These are phyloP conservation scores for Globisporangium paroecandrum DNA, from an alignment of 352 stramenopile genomes.

Conservation along the genomic window DNA sequence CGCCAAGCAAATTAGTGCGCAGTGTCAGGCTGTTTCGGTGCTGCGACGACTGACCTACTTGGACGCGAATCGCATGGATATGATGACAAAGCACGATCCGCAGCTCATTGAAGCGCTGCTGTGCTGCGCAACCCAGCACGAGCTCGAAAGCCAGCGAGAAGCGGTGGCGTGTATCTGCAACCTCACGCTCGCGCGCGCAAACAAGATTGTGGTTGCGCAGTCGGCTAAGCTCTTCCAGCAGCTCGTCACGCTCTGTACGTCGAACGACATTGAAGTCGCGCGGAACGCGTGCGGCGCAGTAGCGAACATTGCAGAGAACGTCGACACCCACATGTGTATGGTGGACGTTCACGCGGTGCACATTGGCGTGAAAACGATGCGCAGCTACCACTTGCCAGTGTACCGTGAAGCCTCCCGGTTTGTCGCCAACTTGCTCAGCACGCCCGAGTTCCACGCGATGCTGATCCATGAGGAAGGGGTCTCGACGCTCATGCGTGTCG, in stretches of 20 bases:
- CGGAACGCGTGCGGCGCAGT: constrained; percentile 89
- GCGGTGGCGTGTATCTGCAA: constrained; percentile 86
- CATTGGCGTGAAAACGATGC: constrained; percentile 84
- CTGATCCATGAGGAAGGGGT: constrained; percentile 88
- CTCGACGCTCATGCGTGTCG: constrained; percentile 77
- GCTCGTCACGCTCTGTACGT: constrained; percentile 74
- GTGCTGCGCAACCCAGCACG: constrained; percentile 33
- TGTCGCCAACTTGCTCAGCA: constrained; percentile 89
- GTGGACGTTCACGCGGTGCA: constrained; percentile 87
- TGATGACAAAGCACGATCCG: constrained; percentile 59
- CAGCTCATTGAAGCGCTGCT: constrained; percentile 55
- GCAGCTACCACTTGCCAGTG: constrained; percentile 84
- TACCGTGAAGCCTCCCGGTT: constrained; percentile 91
- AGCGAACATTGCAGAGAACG: constrained; percentile 93
- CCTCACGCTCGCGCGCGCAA: constrained; percentile 72
- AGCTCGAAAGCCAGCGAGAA: constrained; percentile 90
- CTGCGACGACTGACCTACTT: constrained; percentile 84
- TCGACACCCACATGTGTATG: constrained; percentile 81
- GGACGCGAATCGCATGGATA: constrained; percentile 80
- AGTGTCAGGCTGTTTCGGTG: constrained; percentile 90
- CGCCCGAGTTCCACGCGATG: constrained; percentile 67
- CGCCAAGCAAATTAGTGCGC: constrained; percentile 43
- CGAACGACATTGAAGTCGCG: constrained; percentile 87
- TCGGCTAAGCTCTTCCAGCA: constrained; percentile 47
- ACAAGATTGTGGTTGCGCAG: constrained; percentile 71